Evolutionary conservation across 306 rosid genomes (phyloP), one percentile per base, ranked within the genome.

Genomic region (Neltuma alba): DNA sequence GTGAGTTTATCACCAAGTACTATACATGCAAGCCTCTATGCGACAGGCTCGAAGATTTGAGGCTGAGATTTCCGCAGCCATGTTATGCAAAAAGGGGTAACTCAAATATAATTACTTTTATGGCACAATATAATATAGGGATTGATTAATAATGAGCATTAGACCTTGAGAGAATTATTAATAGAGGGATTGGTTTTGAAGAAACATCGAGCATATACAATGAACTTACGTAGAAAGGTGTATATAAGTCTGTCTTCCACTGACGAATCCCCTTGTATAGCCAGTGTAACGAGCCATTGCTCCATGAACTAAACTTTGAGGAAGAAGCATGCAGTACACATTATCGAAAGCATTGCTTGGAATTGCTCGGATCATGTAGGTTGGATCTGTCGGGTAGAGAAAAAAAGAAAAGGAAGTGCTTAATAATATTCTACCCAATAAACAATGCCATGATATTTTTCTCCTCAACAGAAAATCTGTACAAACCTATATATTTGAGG

Each of bases 221-320:
- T 12, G 15, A 62, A 92, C 98, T 89, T 78, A 95, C 97, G 50
- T 91, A 76, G 76, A 92, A 95, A 33, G 98, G 99, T 80, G n/a
- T n/a, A 92, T 91, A 79, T 87, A 92, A 27, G 97, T 57, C 30
- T 94, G 92, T 86, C 97, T 91, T 89, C 97, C 99, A 62, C 91
- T 89, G 82, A 95, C 99, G 71, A 88, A 92, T 31, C 96, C 97
- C 21, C 87, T 87, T 7, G 97, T 88, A 78, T 82, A 87, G 75
- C 99, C 98, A 9, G 96, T 85, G 57, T 95, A 95, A 69, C 98
- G 98, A 47, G 99, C 98, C 98, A 92, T 92, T 83, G 97, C 99
- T 70, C 98, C 99, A 87, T 95, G 99, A 77, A 91, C 89, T 16
- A 93, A 92, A 87, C 98, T 95, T 83, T 90, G 98, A 84, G 97